Evolutionary conservation across 345 rosid genomes (phyloP).

Genomic region (Euphorbia lathyris): DNA sequence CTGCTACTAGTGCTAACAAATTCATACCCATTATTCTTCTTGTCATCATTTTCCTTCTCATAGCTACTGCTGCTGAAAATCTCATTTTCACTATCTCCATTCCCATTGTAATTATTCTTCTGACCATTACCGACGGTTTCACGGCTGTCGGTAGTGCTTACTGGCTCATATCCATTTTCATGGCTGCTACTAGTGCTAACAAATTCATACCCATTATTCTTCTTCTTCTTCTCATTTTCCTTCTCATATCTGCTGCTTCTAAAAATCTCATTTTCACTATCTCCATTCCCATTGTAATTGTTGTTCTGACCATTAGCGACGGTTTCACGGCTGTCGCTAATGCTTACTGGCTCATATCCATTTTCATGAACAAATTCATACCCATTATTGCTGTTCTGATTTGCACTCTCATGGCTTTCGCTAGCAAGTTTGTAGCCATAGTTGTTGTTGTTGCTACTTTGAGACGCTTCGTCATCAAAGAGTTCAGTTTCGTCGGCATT

Average conservation of each 20-base stretch:
- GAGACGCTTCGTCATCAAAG: constrained; percentile 28
- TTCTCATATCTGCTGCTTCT: too few relatives aligned
- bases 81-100: constrained; percentile 10
- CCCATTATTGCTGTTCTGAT: constrained; percentile 13
- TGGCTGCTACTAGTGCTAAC: constrained; percentile 2
- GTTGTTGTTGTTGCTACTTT: constrained; percentile 20
- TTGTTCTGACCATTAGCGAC: background rate
- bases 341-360: background rate
- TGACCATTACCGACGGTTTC: background rate
- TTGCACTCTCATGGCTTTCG: constrained; percentile 4
- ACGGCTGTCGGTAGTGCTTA: background rate
- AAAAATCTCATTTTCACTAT: too few relatives aligned
- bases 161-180: background rate
- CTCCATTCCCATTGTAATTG: constrained; percentile 10
- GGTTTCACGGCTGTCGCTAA: background rate
- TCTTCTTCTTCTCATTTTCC: background rate
- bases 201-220: too few relatives aligned
- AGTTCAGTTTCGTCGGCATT: constrained; percentile 23
- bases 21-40: too few relatives aligned
- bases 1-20: background rate
- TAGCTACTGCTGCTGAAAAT: constrained; percentile 16
- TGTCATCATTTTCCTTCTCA: constrained; percentile 7
- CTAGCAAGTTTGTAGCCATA: background rate
- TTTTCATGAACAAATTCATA: constrained; percentile 5
- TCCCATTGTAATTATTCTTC: background rate